A percentile compares a stretch with the other conserved stretches of the same genome.
phyloP scores from a whole-genome alignment of 164 flowering plant genomes.

The Magnolia officinalis region DNA sequence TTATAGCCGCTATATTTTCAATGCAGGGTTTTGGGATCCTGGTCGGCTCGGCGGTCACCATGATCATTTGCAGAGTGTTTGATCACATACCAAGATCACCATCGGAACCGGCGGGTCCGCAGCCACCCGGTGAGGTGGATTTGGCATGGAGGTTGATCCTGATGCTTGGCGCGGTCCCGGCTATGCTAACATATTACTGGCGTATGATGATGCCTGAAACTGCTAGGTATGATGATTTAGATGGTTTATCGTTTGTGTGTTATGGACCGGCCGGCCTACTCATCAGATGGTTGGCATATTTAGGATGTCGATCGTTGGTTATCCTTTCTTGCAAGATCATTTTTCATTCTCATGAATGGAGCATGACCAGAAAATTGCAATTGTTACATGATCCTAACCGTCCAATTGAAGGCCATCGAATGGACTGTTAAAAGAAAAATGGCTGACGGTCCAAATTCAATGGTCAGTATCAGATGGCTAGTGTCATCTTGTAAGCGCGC shows the following conservation, averaged over 20 bases:
- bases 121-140: slow-evolving; percentile 35
- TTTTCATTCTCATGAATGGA: too few relatives aligned
- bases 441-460: too few relatives aligned
- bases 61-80: slow-evolving; percentile 35
- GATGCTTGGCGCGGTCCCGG: slow-evolving; percentile 32
- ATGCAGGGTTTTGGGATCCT: slow-evolving; percentile 75
- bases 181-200: slow-evolving; percentile 39
- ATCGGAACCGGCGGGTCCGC: neutral
- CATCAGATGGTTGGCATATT: neutral
- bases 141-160: slow-evolving; percentile 38
- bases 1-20: slow-evolving; percentile 33
- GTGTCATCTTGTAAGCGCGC: too few relatives aligned
- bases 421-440: too few relatives aligned
- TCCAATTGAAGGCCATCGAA: too few relatives aligned
- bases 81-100: slow-evolving; percentile 3
- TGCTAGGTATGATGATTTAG: slow-evolving; percentile 38
- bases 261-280: neutral
- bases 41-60: slow-evolving; percentile 43
- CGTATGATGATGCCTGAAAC: slow-evolving; percentile 81
- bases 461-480: too few relatives aligned
- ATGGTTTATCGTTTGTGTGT: neutral
- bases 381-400: too few relatives aligned
- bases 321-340: too few relatives aligned
- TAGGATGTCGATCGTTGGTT: neutral
- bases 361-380: too few relatives aligned